These are phyloP conservation scores for Cordyceps fumosorosea DNA, from an alignment of 2,329 filamentous ascomycete genomes.

Conservation along the genomic window DNA sequence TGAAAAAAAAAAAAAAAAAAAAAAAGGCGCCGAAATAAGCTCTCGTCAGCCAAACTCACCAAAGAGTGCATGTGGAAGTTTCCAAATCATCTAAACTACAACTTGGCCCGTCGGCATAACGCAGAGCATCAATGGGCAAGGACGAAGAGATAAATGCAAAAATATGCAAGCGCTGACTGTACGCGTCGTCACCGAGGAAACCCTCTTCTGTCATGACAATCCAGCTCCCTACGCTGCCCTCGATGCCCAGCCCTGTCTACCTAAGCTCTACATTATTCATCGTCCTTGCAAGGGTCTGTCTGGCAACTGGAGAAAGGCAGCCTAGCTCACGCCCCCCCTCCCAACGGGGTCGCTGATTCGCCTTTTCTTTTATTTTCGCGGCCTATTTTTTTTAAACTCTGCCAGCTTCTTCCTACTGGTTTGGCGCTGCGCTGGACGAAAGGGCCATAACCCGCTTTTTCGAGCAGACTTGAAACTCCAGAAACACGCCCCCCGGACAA, in stretches of 20 bases:
- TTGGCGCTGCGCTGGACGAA: not conserved
- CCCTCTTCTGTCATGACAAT: no score
- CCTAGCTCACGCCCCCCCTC: no score
- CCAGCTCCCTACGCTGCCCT: not conserved
- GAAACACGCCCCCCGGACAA: constrained; percentile 7
- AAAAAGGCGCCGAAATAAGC: not conserved
- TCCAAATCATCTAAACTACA: not conserved
- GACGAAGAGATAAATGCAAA: not conserved
- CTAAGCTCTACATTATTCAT: not conserved
- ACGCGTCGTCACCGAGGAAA: not conserved
- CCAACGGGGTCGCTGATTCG: not conserved
- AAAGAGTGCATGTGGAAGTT: not conserved
- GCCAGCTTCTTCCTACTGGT: not conserved
- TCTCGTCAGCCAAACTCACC: not conserved
- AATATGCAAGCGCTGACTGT: not conserved
- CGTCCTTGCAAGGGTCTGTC: not conserved
- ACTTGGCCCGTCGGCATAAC: not conserved
- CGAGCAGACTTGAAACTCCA: constrained; percentile 4
- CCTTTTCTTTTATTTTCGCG: not conserved
- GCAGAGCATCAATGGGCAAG: not conserved
- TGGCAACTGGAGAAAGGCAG: not conserved
- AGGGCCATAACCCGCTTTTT: constrained; percentile 8
- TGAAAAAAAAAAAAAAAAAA: no score
- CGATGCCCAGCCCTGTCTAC: not conserved
- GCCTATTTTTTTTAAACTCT: not conserved